Conservation (phyloP, 169 alveolate species). For the Besnoitia besnoiti region DNA sequence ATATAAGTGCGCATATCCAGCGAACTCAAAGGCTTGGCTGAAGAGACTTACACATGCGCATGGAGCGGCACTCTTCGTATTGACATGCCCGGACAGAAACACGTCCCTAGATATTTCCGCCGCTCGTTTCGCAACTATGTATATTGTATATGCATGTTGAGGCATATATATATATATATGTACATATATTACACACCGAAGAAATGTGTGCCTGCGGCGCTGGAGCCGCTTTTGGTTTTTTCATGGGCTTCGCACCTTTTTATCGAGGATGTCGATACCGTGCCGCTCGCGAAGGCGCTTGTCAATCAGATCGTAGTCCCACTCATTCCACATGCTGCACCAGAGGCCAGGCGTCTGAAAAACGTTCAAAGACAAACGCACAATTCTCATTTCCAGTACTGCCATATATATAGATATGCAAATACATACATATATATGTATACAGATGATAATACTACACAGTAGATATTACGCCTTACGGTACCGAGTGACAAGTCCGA, state of each 20-base stretch:
- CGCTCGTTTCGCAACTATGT: too few relatives aligned
- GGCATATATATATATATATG: not conserved
- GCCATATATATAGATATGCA: not conserved
- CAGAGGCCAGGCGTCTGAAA: not conserved
- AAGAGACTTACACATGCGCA: not conserved
- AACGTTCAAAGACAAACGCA: not conserved
- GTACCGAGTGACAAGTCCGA: too few relatives aligned
- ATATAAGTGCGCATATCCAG: not conserved
- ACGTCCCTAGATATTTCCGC: not conserved
- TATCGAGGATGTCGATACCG: slow-evolving; percentile 64
- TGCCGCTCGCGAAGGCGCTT: slow-evolving; percentile 52
- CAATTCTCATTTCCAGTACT: not conserved
- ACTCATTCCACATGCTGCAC: slow-evolving; percentile 54
- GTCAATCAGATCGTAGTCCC: slow-evolving; percentile 67
- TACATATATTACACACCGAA: not conserved
- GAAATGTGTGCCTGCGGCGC: not conserved
- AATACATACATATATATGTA: not conserved
- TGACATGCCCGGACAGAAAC: not conserved
- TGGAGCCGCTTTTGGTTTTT: too few relatives aligned
- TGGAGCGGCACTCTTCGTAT: not conserved
- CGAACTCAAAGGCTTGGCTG: too few relatives aligned
- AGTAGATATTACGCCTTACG: not conserved
- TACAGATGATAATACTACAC: not conserved
- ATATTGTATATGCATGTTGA: not conserved
- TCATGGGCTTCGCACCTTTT: not conserved